Conservation (phyloP, 257 asterid genomes). For the Solanum dulcamara region DNA sequence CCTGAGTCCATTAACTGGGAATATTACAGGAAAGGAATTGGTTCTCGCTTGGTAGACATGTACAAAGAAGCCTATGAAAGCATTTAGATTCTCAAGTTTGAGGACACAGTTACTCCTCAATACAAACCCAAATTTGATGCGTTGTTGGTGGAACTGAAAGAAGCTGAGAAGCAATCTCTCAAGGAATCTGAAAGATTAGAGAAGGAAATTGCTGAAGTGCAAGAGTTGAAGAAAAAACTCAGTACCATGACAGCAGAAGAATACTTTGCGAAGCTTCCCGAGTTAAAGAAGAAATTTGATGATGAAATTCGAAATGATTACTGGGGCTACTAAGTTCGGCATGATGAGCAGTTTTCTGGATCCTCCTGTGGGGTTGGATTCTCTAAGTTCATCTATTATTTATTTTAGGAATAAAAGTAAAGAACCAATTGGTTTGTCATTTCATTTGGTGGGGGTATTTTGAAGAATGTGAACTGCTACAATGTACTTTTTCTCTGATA, state of each 20-base stretch:
- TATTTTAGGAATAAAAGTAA: slow-evolving; percentile 44
- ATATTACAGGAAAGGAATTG: slow-evolving; percentile 82
- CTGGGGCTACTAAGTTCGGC: slow-evolving; percentile 27
- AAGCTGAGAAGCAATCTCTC: slow-evolving; percentile 64
- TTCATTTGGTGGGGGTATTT: slow-evolving; percentile 8
- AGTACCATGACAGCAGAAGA: slow-evolving; percentile 96
- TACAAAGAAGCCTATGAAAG: slow-evolving; percentile 93
- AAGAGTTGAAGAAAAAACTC: slow-evolving; percentile 75
- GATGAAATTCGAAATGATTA: slow-evolving; percentile 35
- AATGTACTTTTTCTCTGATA: background rate
- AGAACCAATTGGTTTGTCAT: slow-evolving; percentile 8
- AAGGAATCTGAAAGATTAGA: slow-evolving; percentile 82
- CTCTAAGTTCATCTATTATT: slow-evolving; percentile 20
- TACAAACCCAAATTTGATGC: slow-evolving; percentile 85
- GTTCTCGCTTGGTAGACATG: slow-evolving; percentile 86
- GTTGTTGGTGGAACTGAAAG: slow-evolving; percentile 89
- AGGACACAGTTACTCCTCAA: slow-evolving; percentile 78
- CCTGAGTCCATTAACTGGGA: slow-evolving; percentile 97
- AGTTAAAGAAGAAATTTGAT: slow-evolving; percentile 64
- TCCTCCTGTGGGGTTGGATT: slow-evolving; percentile 9
- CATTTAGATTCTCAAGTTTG: slow-evolving; percentile 69
- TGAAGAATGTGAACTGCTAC: slow-evolving; percentile 17
- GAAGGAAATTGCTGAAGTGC: slow-evolving; percentile 78
- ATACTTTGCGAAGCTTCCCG: slow-evolving; percentile 87
- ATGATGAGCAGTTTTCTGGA: background rate